phyloP scores from a whole-genome alignment of 768 basidiomycete genomes.

The Crepidotus variabilis region DNA sequence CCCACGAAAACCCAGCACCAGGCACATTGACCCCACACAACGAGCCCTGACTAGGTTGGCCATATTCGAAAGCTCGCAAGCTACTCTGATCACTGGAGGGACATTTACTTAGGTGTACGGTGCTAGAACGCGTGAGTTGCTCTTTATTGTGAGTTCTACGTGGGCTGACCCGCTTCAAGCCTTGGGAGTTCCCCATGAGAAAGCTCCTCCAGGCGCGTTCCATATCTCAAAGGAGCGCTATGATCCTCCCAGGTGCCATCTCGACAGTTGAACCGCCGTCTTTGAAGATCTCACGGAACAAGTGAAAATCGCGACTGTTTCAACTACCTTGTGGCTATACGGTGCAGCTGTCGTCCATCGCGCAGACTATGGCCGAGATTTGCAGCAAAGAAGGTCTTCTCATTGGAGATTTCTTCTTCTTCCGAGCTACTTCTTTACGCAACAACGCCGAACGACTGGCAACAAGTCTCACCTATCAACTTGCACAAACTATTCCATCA shows the following conservation, averaged over 20 bases:
- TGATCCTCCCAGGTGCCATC: slow-evolving; percentile 12
- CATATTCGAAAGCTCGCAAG: no score
- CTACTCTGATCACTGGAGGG: no score
- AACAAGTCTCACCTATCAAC: slow-evolving; percentile 13
- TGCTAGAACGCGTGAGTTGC: no score
- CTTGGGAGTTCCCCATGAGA: background rate
- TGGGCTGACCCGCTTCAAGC: background rate
- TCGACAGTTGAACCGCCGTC: slow-evolving; percentile 8
- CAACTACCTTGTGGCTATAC: slow-evolving; percentile 12
- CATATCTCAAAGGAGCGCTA: slow-evolving; percentile 9
- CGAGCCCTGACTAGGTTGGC: no score
- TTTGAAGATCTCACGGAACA: background rate
- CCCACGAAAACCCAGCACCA: no score
- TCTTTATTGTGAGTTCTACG: no score
- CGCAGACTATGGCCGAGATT: slow-evolving; percentile 7
- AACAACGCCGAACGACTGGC: slow-evolving; percentile 6
- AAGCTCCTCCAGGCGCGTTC: slow-evolving; percentile 3
- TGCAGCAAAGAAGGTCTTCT: slow-evolving; percentile 1
- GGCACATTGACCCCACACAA: no score
- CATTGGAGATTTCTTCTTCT: slow-evolving; percentile 12
- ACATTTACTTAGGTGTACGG: no score
- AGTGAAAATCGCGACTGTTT: background rate
- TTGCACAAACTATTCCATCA: slow-evolving; percentile 4
- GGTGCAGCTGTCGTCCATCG: slow-evolving; percentile 13
- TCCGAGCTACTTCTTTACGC: slow-evolving; percentile 1